These are phyloP conservation scores for Bimuria novae-zelandiae DNA, from an alignment of 2,329 filamentous ascomycete genomes.

Conservation along the genomic window DNA sequence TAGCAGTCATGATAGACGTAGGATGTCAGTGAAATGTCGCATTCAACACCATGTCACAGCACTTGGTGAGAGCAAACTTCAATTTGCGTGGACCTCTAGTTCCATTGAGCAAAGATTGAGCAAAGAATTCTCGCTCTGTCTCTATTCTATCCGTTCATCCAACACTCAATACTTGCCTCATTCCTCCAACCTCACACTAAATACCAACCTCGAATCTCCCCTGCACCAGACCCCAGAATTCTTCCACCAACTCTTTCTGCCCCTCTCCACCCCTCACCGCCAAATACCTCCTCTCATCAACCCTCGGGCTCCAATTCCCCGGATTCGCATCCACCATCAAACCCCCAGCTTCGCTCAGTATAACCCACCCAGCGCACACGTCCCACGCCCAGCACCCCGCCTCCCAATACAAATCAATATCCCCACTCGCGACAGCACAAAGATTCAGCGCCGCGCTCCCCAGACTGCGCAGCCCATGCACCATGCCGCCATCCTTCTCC, in stretches of 20 bases:
- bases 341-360: conserved; percentile 75
- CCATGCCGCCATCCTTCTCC: conserved; percentile 73
- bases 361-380: conserved; percentile 80
- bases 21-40: background rate
- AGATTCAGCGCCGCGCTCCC: conserved; percentile 78
- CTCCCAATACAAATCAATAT: conserved; percentile 79
- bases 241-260: conserved; percentile 52
- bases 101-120: too few species aligned
- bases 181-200: conserved; percentile 17
- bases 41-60: background rate
- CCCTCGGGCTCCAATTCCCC: conserved; percentile 65
- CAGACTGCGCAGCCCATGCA: conserved; percentile 71
- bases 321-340: conserved; percentile 74
- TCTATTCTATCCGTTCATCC: background rate
- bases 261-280: conserved; percentile 53
- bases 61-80: too few species aligned
- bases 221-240: conserved; percentile 54
- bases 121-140: too few species aligned
- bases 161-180: too few species aligned
- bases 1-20: conserved; percentile 1
- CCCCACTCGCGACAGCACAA: conserved; percentile 71
- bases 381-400: conserved; percentile 86
- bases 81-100: too few species aligned
- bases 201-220: conserved; percentile 51
- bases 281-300: conserved; percentile 63